These are phyloP conservation scores for Solanum microdontum DNA, from an alignment of 257 asterid genomes.

Conservation along the genomic window DNA sequence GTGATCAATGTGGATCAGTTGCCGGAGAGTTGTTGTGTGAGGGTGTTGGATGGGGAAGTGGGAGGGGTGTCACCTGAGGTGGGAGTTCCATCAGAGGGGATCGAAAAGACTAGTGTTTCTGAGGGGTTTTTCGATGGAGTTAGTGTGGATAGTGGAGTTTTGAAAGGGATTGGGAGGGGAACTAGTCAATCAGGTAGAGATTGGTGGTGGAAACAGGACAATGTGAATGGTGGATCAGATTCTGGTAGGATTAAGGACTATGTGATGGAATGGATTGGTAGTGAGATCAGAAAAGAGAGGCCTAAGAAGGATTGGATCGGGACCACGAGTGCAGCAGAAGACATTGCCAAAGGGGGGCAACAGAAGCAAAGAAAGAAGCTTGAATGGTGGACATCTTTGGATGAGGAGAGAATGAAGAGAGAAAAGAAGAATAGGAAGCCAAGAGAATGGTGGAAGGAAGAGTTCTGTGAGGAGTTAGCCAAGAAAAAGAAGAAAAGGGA, in stretches of 20 bases:
- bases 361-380: conserved; percentile 57
- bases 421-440: conserved; percentile 52
- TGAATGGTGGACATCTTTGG: conserved; percentile 72
- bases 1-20: conserved; percentile 57
- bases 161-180: conserved; percentile 37
- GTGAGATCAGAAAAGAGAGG: conserved; percentile 70
- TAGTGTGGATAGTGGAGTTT: conserved; percentile 55
- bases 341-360: conserved; percentile 18
- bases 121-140: conserved; percentile 47
- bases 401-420: conserved; percentile 34
- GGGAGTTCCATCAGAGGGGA: conserved; percentile 31
- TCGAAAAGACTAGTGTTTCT: conserved; percentile 52
- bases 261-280: conserved; percentile 95
- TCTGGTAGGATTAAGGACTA: conserved; percentile 82
- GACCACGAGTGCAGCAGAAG: conserved; percentile 24
- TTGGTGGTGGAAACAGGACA: conserved; percentile 97
- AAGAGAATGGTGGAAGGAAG: conserved; percentile 97
- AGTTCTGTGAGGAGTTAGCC: conserved; percentile 69
- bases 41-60: conserved; percentile 30
- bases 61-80: conserved; percentile 12
- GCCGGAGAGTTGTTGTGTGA: conserved; percentile 37
- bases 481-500: conserved; percentile 62
- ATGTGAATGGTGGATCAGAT: conserved; percentile 48
- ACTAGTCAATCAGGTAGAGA: conserved; percentile 54
- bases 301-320: conserved; percentile 71